Base-by-base conservation (phyloP, 768 basidiomycete genomes). In the Goffeauzyma gilvescens region DNA sequence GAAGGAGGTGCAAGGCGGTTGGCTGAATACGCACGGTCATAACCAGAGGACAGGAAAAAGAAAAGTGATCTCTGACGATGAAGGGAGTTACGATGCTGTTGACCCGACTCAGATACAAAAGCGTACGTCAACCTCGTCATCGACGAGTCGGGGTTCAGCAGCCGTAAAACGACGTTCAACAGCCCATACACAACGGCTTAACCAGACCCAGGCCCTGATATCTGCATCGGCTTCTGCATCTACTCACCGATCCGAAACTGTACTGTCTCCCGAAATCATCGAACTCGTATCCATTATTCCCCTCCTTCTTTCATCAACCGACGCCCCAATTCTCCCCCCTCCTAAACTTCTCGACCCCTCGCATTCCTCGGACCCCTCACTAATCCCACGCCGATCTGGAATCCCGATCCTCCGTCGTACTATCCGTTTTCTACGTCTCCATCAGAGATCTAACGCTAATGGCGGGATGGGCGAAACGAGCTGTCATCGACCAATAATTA, bases 401-500 rank as follows among this genome's bases (percentile, higher is more conserved):
- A 38, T 47, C 6, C 38, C 49, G 3, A 68, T 93, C 37, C 70
- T 95, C 15, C 53, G 60, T 44, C 72, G 74, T 28, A 68, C 80
- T 41, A 58, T 65, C 13, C 69, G 69, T 10, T 83, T 89, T 56
- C 69, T 95, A n/a, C n/a, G n/a, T n/a, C n/a, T n/a, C n/a, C n/a
- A n/a, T n/a, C n/a, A n/a, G n/a, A n/a, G n/a, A n/a, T n/a, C n/a
- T n/a, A n/a, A n/a, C n/a, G n/a, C n/a, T 30, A 65, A 68, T 13
- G 57, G 66, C 27, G 82, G 81, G 56, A 71, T 76, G 1, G 51
- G 67, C 7, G 85, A 93, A 52, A 80, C 81, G 1, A 79, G 80
- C 2, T 70, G 86, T 12, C 76, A 87, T 51, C 72, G 76, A 13
- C 74, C 85, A 51, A 80, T 79, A 35, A 68, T 96, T 17, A 63